These are phyloP conservation scores for Botrytis fabae DNA, from an alignment of 2,329 filamentous ascomycete species.

Conservation along the genomic window DNA sequence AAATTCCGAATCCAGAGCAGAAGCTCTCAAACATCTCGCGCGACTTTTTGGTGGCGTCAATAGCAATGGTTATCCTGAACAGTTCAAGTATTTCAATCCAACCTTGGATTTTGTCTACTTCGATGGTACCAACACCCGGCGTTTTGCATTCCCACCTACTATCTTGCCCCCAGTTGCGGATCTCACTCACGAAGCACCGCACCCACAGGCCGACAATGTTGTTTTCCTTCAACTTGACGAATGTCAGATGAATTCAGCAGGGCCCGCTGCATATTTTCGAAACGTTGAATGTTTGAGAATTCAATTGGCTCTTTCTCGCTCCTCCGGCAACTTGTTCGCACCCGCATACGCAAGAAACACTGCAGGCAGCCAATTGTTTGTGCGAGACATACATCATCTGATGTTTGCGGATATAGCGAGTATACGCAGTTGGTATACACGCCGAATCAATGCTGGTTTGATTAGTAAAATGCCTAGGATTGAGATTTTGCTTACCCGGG, in stretches of 20 bases:
- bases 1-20: not conserved
- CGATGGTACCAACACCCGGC: not conserved
- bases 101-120: not conserved
- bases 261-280: not conserved
- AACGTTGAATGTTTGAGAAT: not conserved
- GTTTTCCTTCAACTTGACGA: not conserved
- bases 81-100: not conserved
- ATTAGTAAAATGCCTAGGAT: not conserved
- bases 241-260: not conserved
- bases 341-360: not conserved
- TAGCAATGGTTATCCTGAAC: not conserved
- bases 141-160: not conserved
- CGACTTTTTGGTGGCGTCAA: not conserved
- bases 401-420: accelerated
- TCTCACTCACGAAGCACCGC: not conserved
- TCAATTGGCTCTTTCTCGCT: too few species aligned
- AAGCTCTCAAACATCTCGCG: not conserved
- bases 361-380: not conserved
- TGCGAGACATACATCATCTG: not conserved
- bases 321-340: accelerated
- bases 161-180: not conserved
- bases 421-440: not conserved
- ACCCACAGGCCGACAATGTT: not conserved
- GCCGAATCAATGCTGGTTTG: not conserved
- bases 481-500: not conserved